A percentile compares a stretch with the other conserved stretches of the same genome.
Evolutionary conservation across 169 alveolate genomes (phyloP).

Genomic region (Neospora caninum): DNA sequence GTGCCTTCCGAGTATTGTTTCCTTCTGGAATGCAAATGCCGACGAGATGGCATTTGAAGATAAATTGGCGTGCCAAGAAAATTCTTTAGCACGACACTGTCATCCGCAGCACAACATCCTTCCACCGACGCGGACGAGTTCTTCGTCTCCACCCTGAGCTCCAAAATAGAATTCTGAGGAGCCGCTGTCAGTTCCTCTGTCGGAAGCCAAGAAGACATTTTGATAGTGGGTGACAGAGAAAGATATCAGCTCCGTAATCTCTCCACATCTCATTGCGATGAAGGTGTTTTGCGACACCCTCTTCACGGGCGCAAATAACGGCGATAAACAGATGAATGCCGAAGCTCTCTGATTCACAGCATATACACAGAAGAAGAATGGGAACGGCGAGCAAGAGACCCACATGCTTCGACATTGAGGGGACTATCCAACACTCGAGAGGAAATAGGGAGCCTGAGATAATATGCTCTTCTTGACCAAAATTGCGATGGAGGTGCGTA

Average conservation of each 20-base stretch:
- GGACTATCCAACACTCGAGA: too few relatives aligned
- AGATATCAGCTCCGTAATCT: too few relatives aligned
- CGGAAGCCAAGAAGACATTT: neutral
- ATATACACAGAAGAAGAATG: neutral
- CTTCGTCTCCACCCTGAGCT: neutral
- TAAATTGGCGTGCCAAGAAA: conserved; percentile 1
- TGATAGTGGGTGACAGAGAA: too few relatives aligned
- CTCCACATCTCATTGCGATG: too few relatives aligned
- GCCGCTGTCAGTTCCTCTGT: neutral
- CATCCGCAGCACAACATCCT: neutral
- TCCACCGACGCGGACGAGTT: neutral
- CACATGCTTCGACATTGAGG: too few relatives aligned
- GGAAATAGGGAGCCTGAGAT: too few relatives aligned
- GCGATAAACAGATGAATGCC: neutral
- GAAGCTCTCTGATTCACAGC: neutral
- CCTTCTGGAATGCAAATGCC: neutral
- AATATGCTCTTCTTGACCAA: too few relatives aligned
- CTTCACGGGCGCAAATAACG: too few relatives aligned
- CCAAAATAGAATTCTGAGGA: conserved; percentile 1
- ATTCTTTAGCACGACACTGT: neutral
- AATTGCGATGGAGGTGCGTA: too few relatives aligned
- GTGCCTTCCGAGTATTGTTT: neutral
- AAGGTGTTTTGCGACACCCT: too few relatives aligned
- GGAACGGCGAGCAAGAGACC: neutral
- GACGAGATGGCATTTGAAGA: neutral